These are phyloP conservation scores for Favolaschia claudopus DNA, from an alignment of 768 basidiomycete genomes.

Conservation along the genomic window DNA sequence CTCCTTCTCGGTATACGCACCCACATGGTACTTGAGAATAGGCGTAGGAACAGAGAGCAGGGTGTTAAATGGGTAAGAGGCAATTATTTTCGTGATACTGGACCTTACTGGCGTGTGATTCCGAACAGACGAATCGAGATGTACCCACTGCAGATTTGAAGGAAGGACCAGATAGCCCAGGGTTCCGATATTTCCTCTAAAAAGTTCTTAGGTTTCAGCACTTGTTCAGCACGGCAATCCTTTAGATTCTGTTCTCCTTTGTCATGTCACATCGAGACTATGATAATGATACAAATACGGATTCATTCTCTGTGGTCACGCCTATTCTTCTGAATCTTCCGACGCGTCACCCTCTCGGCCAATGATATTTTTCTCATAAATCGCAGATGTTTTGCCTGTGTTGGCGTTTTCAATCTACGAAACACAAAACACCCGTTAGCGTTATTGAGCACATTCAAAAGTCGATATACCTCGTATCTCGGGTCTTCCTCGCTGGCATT, in stretches of 20 bases:
- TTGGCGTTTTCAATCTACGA: too few species aligned
- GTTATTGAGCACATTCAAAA: too few species aligned
- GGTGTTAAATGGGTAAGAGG: background rate
- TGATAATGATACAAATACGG: too few species aligned
- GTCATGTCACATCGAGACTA: background rate
- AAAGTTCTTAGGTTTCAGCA: background rate
- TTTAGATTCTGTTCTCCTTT: background rate
- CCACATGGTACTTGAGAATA: slow-evolving; percentile 7
- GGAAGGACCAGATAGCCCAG: background rate
- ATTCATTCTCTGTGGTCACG: too few species aligned
- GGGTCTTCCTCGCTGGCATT: too few species aligned
- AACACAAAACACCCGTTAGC: too few species aligned
- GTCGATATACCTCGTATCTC: too few species aligned
- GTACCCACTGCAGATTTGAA: slow-evolving; percentile 1
- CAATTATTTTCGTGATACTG: background rate
- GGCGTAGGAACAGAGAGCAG: slow-evolving; percentile 1
- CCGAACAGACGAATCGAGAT: background rate
- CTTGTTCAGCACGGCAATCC: background rate
- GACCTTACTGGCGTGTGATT: background rate
- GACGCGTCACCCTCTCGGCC: too few species aligned
- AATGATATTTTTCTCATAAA: too few species aligned
- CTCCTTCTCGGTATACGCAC: background rate
- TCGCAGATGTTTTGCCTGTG: too few species aligned
- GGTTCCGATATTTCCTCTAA: background rate
- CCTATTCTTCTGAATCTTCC: too few species aligned